Percentiles rank a stretch among this genome's conserved stretches.
Evolutionary conservation across 768 basidiomycete genomes (phyloP).

Genomic region (Exsudoporus frostii): DNA sequence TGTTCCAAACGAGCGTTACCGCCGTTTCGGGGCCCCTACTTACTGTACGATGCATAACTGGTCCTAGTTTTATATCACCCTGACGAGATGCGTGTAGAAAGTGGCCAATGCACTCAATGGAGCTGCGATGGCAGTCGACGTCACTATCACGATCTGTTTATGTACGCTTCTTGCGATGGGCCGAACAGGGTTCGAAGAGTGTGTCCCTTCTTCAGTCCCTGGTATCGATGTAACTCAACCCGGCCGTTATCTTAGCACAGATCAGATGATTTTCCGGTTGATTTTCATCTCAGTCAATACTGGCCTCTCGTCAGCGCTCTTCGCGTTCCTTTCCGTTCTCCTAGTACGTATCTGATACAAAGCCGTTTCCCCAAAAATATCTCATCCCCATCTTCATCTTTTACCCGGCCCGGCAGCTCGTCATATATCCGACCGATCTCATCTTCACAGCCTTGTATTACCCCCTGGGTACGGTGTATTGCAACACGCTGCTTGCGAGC

Average conservation of each 20-base stretch:
- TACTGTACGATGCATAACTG: constrained; percentile 7
- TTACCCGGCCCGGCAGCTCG: constrained; percentile 7
- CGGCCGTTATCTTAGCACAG: constrained; percentile 16
- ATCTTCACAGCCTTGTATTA: constrained; percentile 26
- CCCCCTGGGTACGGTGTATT: constrained; percentile 33
- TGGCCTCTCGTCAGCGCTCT: constrained; percentile 22
- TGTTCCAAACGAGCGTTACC: constrained; percentile 11
- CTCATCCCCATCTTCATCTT: no score
- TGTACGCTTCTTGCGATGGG: constrained; percentile 23
- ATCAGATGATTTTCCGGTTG: constrained; percentile 22
- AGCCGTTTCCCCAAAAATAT: no score
- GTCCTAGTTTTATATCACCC: background rate
- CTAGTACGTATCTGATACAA: constrained; percentile 10
- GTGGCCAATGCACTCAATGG: constrained; percentile 12
- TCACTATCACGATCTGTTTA: constrained; percentile 20
- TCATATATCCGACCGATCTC: constrained; percentile 23
- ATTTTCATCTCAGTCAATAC: constrained; percentile 27
- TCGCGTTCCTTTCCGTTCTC: constrained; percentile 19
- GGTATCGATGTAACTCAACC: background rate
- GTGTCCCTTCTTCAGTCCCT: background rate
- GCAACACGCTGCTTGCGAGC: constrained; percentile 33
- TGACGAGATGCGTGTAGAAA: constrained; percentile 13
- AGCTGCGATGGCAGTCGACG: constrained; percentile 13
- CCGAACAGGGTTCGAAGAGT: constrained; percentile 24
- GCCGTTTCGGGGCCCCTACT: constrained; percentile 18